A percentile compares a stretch with the other conserved stretches of the same genome.
Conservation (phyloP, 495 filamentous ascomycete species). For the Venustampulla echinocandica region DNA sequence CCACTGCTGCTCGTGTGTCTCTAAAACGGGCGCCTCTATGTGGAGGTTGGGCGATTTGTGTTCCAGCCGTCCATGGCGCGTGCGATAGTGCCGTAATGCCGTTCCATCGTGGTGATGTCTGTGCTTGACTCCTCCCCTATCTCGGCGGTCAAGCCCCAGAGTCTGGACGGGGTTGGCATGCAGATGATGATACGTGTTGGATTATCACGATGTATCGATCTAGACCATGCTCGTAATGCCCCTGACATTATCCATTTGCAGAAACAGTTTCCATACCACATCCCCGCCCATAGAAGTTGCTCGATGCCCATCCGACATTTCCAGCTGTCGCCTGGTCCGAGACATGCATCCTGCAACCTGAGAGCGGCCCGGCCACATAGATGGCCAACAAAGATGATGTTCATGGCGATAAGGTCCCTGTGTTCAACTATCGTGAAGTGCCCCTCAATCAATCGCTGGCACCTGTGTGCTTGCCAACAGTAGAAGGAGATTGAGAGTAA, state of each 20-base stretch:
- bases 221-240: not conserved
- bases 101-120: conserved; percentile 12
- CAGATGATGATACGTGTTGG: not conserved
- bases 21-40: conserved; percentile 16
- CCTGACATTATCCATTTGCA: conserved; percentile 20
- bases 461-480: conserved; percentile 7
- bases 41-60: conserved; percentile 14
- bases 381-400: conserved; percentile 2
- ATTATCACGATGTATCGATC: conserved; percentile 5
- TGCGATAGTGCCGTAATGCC: conserved; percentile 7
- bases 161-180: conserved; percentile 6
- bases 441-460: conserved; percentile 11
- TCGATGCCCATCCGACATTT: conserved; percentile 2
- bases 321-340: conserved; percentile 7
- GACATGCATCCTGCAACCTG: conserved; percentile 4
- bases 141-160: not conserved
- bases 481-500: conserved; percentile 13
- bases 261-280: conserved; percentile 24
- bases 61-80: conserved; percentile 6
- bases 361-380: conserved; percentile 7
- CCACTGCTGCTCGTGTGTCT: conserved; percentile 20
- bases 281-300: conserved; percentile 1
- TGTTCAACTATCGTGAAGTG: conserved; percentile 14
- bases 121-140: not conserved
- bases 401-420: conserved; percentile 16